phyloP scores from a whole-genome alignment of 2,329 filamentous ascomycete genomes.

The Paramyrothecium sp. region DNA sequence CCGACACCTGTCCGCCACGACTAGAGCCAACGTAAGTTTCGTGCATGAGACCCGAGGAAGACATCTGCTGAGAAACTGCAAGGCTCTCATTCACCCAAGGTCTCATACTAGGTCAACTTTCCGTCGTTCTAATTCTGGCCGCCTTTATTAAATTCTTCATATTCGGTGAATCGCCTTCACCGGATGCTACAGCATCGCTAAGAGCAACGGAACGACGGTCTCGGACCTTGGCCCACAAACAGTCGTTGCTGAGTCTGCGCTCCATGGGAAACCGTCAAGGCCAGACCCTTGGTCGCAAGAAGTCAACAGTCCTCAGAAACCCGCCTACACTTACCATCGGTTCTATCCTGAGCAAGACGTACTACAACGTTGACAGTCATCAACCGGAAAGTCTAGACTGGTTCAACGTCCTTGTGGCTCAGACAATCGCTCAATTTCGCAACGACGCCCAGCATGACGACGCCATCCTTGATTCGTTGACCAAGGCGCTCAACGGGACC shows the following conservation, averaged over 20 bases:
- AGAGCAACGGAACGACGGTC: constrained; percentile 73
- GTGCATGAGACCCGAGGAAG: background rate
- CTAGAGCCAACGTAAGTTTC: constrained; percentile 45
- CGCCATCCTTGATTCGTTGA: constrained; percentile 82
- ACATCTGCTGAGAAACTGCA: constrained; percentile 3
- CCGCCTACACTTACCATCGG: constrained; percentile 81
- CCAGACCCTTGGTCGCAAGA: constrained; percentile 57
- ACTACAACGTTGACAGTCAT: constrained; percentile 93
- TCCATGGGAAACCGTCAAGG: constrained; percentile 38
- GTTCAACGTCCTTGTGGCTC: constrained; percentile 97
- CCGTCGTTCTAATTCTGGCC: constrained; percentile 84
- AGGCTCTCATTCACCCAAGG: constrained; percentile 92
- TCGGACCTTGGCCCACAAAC: constrained; percentile 72
- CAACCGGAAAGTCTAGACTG: constrained; percentile 96
- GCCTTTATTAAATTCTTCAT: constrained; percentile 99
- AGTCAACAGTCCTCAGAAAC: constrained; percentile 70
- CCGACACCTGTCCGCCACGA: constrained; percentile 38
- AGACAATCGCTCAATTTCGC: constrained; percentile 93
- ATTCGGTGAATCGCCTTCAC: constrained; percentile 87
- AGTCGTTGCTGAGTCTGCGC: constrained; percentile 66
- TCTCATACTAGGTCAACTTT: constrained; percentile 88
- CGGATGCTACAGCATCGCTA: constrained; percentile 74
- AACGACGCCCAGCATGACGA: constrained; percentile 91
- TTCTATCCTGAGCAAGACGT: constrained; percentile 93
- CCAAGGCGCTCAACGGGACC: constrained; percentile 81